Evolutionary conservation across 805 yeast species (phyloP), one percentile per base, ranked within the genome.

Genomic region (Teunomyces panamensis): DNA sequence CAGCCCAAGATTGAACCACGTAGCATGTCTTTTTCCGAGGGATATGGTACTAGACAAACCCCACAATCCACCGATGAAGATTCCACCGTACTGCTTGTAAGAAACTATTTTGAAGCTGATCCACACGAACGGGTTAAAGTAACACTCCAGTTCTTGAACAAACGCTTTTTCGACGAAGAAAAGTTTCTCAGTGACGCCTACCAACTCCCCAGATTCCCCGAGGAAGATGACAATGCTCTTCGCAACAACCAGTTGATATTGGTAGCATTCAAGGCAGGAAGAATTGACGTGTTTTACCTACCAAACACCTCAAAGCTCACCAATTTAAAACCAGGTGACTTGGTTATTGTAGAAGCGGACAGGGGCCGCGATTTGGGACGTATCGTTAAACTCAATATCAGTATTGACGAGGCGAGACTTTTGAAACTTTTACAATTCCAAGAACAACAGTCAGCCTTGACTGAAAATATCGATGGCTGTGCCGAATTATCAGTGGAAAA

Each of bases 301-400:
- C 33, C 54, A 20, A 24, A 42, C 5, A 44, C 45, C 9, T 60
- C 64, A 17, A 60, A 54, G 34, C 46, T 59, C 28, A 56, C 64
- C 26, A 57, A 54, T 29, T 63, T 82, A 37, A 67, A 70, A 43
- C 64, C 72, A 4, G 87, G 87, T 17, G 90, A 85, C 59, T 73
- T 85, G 57, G 92, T 88, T 11, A 80, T 87, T 58, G 95, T 87
- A 13, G 92, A 87, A 59, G 95, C 94, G 1, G 95, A 87, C 59
- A 71, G 95, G 30, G 95, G 95, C 32, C 68, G 81, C 32, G 95
- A 87, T 64, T 73, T 87, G 50, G 95, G 95, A 32, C 77, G 78
- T 58, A 78, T 87, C 39, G 78, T 79, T 32, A 74, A 77, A 49
- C 67, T 82, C 56, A 75, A 80, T 55, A 77, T 87, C 26, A 68